A percentile compares a stretch with the other conserved stretches of the same genome.
These are phyloP conservation scores for Malassezia restricta DNA, from an alignment of 1,284 basidiomycete species.

Conservation along the genomic window DNA sequence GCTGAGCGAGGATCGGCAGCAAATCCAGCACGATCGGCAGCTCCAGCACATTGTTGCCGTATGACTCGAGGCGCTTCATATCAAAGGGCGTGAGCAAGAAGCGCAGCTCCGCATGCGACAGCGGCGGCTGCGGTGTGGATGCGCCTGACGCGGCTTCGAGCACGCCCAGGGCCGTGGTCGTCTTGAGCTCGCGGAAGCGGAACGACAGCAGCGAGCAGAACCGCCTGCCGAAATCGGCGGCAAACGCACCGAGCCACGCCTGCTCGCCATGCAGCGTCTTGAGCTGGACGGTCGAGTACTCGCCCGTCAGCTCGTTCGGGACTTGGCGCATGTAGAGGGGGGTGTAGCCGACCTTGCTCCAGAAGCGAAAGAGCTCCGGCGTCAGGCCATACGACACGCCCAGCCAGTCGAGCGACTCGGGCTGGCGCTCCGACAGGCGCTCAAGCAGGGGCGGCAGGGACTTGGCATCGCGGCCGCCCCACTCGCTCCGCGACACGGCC, in stretches of 20 bases:
- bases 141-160: conserved; percentile 61
- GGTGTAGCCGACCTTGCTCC: conserved; percentile 83
- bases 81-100: conserved; percentile 78
- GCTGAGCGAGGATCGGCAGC: conserved; percentile 62
- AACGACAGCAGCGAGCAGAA: conserved; percentile 82
- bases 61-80: conserved; percentile 86
- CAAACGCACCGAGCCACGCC: conserved; percentile 79
- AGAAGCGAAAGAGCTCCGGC: conserved; percentile 77
- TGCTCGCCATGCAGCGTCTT: conserved; percentile 47
- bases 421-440: conserved; percentile 75
- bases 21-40: conserved; percentile 92
- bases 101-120: conserved; percentile 58
- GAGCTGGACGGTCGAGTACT: conserved; percentile 90
- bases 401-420: conserved; percentile 82
- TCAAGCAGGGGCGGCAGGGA: conserved; percentile 88
- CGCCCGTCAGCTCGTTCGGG: conserved; percentile 85
- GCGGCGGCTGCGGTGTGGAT: neutral
- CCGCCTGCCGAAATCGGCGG: conserved; percentile 81
- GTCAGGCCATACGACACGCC: conserved; percentile 95
- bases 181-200: conserved; percentile 84
- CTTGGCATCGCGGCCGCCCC: conserved; percentile 60
- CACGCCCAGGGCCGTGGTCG: conserved; percentile 72
- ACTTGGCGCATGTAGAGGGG: conserved; percentile 90
- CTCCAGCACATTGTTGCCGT: conserved; percentile 89
- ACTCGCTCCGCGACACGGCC: conserved; percentile 14